Conservation (phyloP, 2,329 filamentous ascomycete species). For the Cordyceps cateniannulata region DNA sequence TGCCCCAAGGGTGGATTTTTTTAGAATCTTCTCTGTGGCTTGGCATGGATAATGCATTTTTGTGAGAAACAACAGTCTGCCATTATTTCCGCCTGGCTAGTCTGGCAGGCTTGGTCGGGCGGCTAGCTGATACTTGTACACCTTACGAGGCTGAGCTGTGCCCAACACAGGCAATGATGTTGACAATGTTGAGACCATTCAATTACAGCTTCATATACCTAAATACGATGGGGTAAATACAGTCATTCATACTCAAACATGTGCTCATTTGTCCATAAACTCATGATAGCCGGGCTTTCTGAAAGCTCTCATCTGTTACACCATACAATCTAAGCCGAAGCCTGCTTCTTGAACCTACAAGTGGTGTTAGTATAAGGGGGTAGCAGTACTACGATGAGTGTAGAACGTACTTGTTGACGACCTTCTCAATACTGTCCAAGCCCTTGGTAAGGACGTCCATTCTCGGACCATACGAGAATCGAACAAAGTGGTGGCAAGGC, state of each 20-base stretch:
- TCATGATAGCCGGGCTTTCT: background rate
- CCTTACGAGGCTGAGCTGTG: background rate
- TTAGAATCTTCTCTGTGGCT: background rate
- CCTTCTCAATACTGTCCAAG: conserved; percentile 77
- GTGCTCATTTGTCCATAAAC: background rate
- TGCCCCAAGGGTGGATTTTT: background rate
- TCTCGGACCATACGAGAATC: conserved; percentile 76
- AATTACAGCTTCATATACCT: background rate
- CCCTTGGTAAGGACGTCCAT: conserved; percentile 75
- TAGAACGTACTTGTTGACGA: conserved; percentile 60
- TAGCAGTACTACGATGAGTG: background rate
- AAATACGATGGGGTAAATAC: background rate
- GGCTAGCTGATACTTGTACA: background rate
- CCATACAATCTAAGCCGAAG: background rate
- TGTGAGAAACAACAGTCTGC: background rate
- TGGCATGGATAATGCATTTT: background rate
- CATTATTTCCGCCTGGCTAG: background rate
- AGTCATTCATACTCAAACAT: background rate
- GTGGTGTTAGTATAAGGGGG: conserved; percentile 6
- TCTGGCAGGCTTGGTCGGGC: background rate
- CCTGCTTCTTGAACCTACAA: conserved; percentile 18
- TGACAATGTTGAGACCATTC: background rate
- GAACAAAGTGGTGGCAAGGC: conserved; percentile 88
- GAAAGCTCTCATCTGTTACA: background rate
- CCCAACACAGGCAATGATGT: background rate